Evolutionary conservation across 2,329 filamentous ascomycete species (phyloP), one percentile per base, ranked within the genome.

Genomic region (Pseudogymnoascus sp.): DNA sequence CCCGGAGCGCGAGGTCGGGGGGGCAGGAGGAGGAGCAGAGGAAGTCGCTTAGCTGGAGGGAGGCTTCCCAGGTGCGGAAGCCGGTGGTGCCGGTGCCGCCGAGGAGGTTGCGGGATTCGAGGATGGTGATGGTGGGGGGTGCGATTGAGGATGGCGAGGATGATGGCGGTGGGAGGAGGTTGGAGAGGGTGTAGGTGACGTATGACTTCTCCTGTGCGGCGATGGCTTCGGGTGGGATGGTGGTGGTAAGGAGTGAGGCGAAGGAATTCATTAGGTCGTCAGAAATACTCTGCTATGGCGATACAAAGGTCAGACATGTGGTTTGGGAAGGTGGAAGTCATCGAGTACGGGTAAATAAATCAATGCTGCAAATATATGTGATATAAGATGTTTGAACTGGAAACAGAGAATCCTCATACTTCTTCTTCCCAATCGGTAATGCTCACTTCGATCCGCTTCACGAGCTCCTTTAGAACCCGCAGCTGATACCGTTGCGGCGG

Each of bases 361-460:
- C 37, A 60, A 41, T 22, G 59, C 35, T 60, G 63, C 37, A 65
- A 61, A 65, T 43, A 65, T 53, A 50, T 46, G 35, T 41, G 60
- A 65, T 63, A 60, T 62, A 40, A 40, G 60, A 66, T 61, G 12
- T 16, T 28, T 62, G 38, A 62, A 35, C 26, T 66, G 62, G 62
- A 63, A 63, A 66, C 60, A 62, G 59, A 64, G 46, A 67, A 59
- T 37, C 79, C 89, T 16, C 50, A 79, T 88, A 96, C 93, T 88
- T 96, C 86, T 81, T 90, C 82, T 69, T 96, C 90, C 75, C 91
- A 93, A 74, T 96, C 86, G 63, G 84, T 81, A 59, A 96, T 91
- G 35, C 88, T 84, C 31, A 81, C 77, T 74, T 96, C 91, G 61
- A 96, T 86, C 63, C 80, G 83, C 6, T 80, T 76, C 11, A 91